These are phyloP conservation scores for Prillingera fragicola DNA, from an alignment of 1,284 basidiomycete species.

Conservation along the genomic window DNA sequence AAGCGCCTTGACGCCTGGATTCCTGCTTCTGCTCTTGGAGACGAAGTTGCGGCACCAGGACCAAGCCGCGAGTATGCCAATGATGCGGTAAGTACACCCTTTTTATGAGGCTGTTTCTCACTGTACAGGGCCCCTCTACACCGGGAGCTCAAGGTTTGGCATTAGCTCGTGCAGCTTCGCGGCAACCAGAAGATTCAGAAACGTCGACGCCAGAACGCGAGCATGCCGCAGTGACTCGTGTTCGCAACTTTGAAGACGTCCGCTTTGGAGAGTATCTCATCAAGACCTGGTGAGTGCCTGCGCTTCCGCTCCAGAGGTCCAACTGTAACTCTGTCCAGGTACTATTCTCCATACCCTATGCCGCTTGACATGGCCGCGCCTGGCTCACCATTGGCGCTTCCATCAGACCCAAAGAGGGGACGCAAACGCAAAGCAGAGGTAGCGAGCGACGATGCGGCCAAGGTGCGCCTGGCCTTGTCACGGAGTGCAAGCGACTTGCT, in stretches of 20 bases:
- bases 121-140: too few species aligned
- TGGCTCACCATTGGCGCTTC: too few species aligned
- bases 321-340: constrained; percentile 56
- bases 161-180: too few species aligned
- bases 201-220: constrained; percentile 38
- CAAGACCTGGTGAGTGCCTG: constrained; percentile 40
- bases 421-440: constrained; percentile 13
- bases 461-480: not conserved
- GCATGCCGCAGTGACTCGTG: constrained; percentile 38
- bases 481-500: constrained; percentile 63
- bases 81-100: too few species aligned
- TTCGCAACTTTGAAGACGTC: constrained; percentile 47
- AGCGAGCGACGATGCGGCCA: not conserved
- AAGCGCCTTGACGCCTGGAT: constrained; percentile 75
- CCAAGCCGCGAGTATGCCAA: too few species aligned
- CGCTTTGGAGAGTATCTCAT: constrained; percentile 44
- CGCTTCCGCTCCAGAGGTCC: not conserved
- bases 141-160: constrained; percentile 10
- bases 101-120: too few species aligned
- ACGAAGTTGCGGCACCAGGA: constrained; percentile 13
- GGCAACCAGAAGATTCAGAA: too few species aligned
- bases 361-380: constrained; percentile 36
- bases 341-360: constrained; percentile 80
- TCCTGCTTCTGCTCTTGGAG: constrained; percentile 40
- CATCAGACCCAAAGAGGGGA: constrained; percentile 4